Evolutionary conservation across 352 stramenopile species (phyloP).

Genomic region (Phytophthora vignae): DNA sequence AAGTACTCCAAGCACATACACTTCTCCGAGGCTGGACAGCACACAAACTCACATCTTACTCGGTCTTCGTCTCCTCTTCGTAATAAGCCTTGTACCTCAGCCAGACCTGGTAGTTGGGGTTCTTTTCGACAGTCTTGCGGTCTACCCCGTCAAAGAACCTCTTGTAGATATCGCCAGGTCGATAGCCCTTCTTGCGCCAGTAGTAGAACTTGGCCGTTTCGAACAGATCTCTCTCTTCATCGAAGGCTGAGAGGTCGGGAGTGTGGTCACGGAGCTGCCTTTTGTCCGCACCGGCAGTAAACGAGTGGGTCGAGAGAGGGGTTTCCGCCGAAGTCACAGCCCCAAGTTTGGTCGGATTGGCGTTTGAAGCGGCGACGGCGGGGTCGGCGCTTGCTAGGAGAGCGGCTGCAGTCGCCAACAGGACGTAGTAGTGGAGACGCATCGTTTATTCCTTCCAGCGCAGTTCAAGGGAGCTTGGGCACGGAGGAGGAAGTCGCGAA

Average conservation of each 20-base stretch:
- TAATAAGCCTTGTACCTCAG: background rate
- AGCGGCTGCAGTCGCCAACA: too few relatives aligned
- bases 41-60: background rate
- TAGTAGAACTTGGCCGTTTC: background rate
- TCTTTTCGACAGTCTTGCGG: background rate
- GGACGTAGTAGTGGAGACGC: too few relatives aligned
- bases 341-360: too few relatives aligned
- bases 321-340: too few relatives aligned
- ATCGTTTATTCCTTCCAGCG: too few relatives aligned
- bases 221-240: background rate
- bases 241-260: background rate
- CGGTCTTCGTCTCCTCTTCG: background rate
- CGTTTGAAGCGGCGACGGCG: too few relatives aligned
- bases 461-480: too few relatives aligned
- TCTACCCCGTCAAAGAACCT: background rate
- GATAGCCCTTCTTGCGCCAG: background rate
- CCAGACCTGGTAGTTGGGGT: slow-evolving; percentile 2
- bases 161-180: background rate
- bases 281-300: background rate
- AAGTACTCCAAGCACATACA: too few relatives aligned
- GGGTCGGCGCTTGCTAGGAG: too few relatives aligned
- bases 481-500: too few relatives aligned
- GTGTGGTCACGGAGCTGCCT: background rate
- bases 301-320: too few relatives aligned
- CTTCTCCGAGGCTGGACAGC: too few relatives aligned